These are phyloP conservation scores for Pseudozyma pruni DNA, from an alignment of 1,284 basidiomycete species.

Conservation along the genomic window DNA sequence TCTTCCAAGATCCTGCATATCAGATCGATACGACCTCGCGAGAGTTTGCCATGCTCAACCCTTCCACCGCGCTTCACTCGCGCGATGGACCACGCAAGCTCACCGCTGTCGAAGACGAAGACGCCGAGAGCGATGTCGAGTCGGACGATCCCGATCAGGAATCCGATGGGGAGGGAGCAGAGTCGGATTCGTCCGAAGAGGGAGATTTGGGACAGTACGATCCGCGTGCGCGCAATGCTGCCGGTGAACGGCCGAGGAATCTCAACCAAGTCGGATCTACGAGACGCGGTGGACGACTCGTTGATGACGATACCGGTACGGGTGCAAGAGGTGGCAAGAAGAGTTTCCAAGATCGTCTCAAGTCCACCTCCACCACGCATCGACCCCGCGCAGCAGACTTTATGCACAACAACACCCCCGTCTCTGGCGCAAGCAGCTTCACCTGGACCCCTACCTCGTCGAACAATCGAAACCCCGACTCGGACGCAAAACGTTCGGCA, in stretches of 20 bases:
- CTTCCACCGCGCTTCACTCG: constrained; percentile 74
- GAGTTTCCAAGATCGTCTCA: constrained; percentile 46
- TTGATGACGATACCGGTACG: constrained; percentile 37
- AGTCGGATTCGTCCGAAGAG: constrained; percentile 68
- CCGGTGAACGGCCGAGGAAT: constrained; percentile 69
- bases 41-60: constrained; percentile 91
- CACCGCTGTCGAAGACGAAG: constrained; percentile 88
- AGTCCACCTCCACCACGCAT: constrained; percentile 3
- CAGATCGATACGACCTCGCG: constrained; percentile 86
- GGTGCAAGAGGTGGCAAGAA: constrained; percentile 22
- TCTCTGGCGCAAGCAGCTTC: constrained; percentile 27
- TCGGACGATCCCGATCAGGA: constrained; percentile 71
- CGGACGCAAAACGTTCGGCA: constrained; percentile 5
- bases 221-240: constrained; percentile 58
- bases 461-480: constrained; percentile 13
- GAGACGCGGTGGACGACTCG: constrained; percentile 44
- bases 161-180: constrained; percentile 34
- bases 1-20: constrained; percentile 95
- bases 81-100: constrained; percentile 66
- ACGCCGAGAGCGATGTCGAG: constrained; percentile 81
- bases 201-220: constrained; percentile 52
- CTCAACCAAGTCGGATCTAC: constrained; percentile 65
- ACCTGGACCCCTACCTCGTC: constrained; percentile 55
- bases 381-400: constrained; percentile 36
- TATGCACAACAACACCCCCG: constrained; percentile 28